Evolutionary conservation across 2,329 filamentous ascomycete genomes (phyloP), one percentile per base, ranked within the genome.

Genomic region (Fusarium sp.): DNA sequence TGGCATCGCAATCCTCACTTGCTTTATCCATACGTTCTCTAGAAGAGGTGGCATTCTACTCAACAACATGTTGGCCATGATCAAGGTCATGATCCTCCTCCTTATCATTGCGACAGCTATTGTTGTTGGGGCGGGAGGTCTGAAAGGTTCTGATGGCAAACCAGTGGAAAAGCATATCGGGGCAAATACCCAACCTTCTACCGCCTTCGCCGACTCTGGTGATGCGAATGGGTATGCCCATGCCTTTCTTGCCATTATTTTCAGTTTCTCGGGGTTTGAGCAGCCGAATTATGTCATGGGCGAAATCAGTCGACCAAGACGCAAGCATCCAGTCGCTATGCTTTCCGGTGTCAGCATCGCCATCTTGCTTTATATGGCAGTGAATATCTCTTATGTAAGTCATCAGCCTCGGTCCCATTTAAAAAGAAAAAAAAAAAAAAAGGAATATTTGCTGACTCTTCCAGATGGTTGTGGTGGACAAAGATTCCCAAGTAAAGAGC

Each of bases 61-160:
- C 25, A 86, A 85, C 72, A 87, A 87, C 64, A 25, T 80, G n/a
- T 77, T 88, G 31, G 85, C 85, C 6, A 74, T 82, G 5, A 69
- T 85, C 61, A 88, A 88, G 67, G 74, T 86, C 5, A 69, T 77
- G 46, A 81, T 86, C 3, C 79, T 88, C 3, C 57, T 86, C 3
- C 75, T 82, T 12, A 84, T 88, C 53, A 73, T 80, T 18, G 58
- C 76, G 10, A 72, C 76, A 9, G 77, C 79, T 18, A 76, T 79
- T 19, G 69, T 77, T 13, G 79, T 80, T 4, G 76, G 67, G 2
- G 76, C 71, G 0, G 73, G 75, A 9, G 77, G 74, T 6, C 51
- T 78, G 8, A 65, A 66, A 31, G 42, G 37, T 21, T n/a, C 28
- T 6, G 19, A 53, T 5, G 61, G 61, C 2, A 43, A 37, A 4